Conservation (phyloP, 352 stramenopile genomes). For the Pythium graminicola region DNA sequence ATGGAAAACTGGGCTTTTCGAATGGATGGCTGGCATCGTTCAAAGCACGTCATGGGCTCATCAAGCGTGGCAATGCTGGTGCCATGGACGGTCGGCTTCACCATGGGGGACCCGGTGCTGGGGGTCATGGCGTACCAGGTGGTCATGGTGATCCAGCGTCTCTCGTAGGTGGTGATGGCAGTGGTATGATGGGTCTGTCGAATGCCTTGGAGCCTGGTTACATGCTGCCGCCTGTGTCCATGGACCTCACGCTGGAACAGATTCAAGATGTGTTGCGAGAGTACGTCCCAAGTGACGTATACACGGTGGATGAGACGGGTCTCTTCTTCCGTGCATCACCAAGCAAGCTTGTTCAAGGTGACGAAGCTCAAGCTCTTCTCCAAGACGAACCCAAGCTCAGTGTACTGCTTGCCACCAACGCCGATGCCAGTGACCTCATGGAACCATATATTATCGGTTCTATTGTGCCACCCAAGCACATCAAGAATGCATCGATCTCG, state of each 20-base stretch:
- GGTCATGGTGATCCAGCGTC: constrained; percentile 9
- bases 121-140: background rate
- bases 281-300: constrained; percentile 78
- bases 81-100: constrained; percentile 23
- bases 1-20: constrained; percentile 79
- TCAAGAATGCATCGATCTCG: background rate
- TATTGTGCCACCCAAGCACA: background rate
- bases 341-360: constrained; percentile 75
- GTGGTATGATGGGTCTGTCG: constrained; percentile 39
- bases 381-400: constrained; percentile 64
- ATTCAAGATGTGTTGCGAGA: constrained; percentile 80
- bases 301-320: constrained; percentile 81
- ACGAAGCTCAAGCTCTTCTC: constrained; percentile 73
- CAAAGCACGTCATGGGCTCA: constrained; percentile 75
- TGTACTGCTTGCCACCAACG: constrained; percentile 68
- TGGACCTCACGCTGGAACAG: constrained; percentile 76
- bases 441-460: constrained; percentile 27
- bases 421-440: constrained; percentile 71
- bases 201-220: constrained; percentile 56
- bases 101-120: constrained; percentile 3
- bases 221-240: constrained; percentile 73
- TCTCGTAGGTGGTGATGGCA: constrained; percentile 35
- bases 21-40: constrained; percentile 84
- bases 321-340: constrained; percentile 84
- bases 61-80: constrained; percentile 41